Percentiles rank a stretch among this genome's conserved stretches.
Conservation (phyloP, 257 asterid species). For the Verbena officinalis region DNA sequence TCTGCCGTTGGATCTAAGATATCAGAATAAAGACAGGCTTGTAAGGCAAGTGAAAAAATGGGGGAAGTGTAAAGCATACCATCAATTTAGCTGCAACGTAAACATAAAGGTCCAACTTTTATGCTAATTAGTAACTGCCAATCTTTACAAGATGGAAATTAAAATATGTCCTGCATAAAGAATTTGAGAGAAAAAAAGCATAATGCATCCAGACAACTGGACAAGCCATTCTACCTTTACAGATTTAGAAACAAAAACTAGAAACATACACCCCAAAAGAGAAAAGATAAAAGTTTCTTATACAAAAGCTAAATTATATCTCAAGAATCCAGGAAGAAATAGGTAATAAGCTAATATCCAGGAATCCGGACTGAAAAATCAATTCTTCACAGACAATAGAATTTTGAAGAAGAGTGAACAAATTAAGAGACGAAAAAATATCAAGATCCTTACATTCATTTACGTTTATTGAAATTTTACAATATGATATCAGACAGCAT, state of each 20-base stretch:
- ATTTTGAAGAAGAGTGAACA: too few species aligned
- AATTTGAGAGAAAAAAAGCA: constrained; percentile 25
- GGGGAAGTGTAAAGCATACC: constrained; percentile 34
- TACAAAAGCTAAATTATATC: constrained; percentile 32
- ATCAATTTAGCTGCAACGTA: constrained; percentile 30
- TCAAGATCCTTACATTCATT: too few species aligned
- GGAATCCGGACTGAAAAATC: constrained; percentile 23
- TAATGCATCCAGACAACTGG: constrained; percentile 33
- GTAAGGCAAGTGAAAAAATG: constrained; percentile 30
- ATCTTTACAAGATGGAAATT: constrained; percentile 33
- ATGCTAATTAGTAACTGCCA: constrained; percentile 32
- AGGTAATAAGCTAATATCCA: constrained; percentile 14
- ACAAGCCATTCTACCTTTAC: constrained; percentile 33
- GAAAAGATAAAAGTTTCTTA: constrained; percentile 17
- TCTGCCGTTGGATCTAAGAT: constrained; percentile 3
- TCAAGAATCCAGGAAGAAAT: constrained; percentile 28
- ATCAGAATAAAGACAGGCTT: constrained; percentile 22
- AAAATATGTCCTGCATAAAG: constrained; percentile 18
- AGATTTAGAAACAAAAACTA: constrained; percentile 25
- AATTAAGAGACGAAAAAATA: too few species aligned
- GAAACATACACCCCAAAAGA: constrained; percentile 26
- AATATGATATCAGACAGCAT: constrained; percentile 39
- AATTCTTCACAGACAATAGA: constrained; percentile 15
- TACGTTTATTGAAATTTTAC: constrained; percentile 36
- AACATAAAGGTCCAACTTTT: constrained; percentile 31